These are phyloP conservation scores for Dionaea muscipula DNA, from an alignment of 179 eudicot species.

Conservation along the genomic window DNA sequence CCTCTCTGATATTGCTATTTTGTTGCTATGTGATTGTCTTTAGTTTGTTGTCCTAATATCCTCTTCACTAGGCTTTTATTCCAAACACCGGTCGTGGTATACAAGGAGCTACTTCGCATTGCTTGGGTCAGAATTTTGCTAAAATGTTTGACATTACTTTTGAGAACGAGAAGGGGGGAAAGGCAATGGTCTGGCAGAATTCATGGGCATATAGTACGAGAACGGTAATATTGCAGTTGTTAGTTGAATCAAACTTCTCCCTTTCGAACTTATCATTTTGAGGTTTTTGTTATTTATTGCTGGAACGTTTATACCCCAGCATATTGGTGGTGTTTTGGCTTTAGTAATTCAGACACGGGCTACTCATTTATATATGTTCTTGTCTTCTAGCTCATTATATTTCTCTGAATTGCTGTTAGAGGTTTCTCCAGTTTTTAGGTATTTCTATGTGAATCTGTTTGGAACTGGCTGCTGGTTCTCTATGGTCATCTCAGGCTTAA, in stretches of 20 bases:
- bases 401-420: too few species aligned
- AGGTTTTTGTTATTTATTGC: neutral
- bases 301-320: neutral
- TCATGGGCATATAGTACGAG: slow-evolving; percentile 98
- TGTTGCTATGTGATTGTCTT: neutral
- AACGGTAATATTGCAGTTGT: slow-evolving; percentile 25
- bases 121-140: slow-evolving; percentile 95
- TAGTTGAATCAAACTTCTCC: neutral
- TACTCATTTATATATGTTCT: too few species aligned
- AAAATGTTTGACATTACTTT: slow-evolving; percentile 93
- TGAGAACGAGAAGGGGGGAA: slow-evolving; percentile 86
- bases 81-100: slow-evolving; percentile 94
- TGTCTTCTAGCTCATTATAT: too few species aligned
- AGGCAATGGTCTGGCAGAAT: slow-evolving; percentile 96
- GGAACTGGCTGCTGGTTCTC: too few species aligned
- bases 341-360: too few species aligned
- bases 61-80: slow-evolving; percentile 57
- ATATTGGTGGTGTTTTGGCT: too few species aligned
- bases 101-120: slow-evolving; percentile 98
- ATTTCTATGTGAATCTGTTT: too few species aligned
- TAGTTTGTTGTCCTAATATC: neutral
- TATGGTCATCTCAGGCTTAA: too few species aligned
- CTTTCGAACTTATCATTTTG: too few species aligned
- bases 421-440: too few species aligned
- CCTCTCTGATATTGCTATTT: neutral